Evolutionary conservation across 2,329 filamentous ascomycete genomes (phyloP), one percentile per base, ranked within the genome.

Genomic region (Lachnum nothofagi): DNA sequence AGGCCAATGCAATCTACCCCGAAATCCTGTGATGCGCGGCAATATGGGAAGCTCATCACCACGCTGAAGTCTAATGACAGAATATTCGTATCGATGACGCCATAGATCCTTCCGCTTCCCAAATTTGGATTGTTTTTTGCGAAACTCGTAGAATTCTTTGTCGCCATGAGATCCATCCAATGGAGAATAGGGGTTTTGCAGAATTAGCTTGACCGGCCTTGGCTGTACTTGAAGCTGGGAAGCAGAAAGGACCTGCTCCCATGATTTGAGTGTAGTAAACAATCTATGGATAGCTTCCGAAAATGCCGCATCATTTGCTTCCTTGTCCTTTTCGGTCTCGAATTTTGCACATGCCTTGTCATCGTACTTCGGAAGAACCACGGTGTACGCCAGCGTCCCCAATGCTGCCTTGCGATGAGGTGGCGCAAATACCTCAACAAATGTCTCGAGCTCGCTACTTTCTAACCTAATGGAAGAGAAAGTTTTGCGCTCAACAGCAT

Each of bases 281-380:
- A 54, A 37, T 19, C 33, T 25, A 8, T 47, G 12, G 5, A 55
- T 41, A 12, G 47, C 47, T 8, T 53, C 31, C 14, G 51, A 54
- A 45, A 55, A 55, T 5, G 44, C 44, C 24, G 10, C 5, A 34
- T 46, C 35, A 33, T 55, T 55, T 14, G 8, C 19, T 12, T 46
- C 23, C 34, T 44, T 51, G 31, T 55, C 53, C 22, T 42, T 24
- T 25, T 47, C 33, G 4, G 47, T 53, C 31, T 55, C 53, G 22
- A 51, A 50, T 37, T 45, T 51, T 5, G 42, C 53, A 33, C 47
- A 55, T 8, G 27, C 47, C 16, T 53, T 38, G 34, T 54, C 42
- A 42, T 44, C 37, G 29, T 50, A 55, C 19, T 29, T 35, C 14
- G 53, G 53, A 12, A 55, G 51, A 31, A 54, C 38, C 34, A 54